Evolutionary conservation across 2,329 filamentous ascomycete genomes (phyloP), one percentile per base, ranked within the genome.

Genomic region (Aspergillus versicolor): DNA sequence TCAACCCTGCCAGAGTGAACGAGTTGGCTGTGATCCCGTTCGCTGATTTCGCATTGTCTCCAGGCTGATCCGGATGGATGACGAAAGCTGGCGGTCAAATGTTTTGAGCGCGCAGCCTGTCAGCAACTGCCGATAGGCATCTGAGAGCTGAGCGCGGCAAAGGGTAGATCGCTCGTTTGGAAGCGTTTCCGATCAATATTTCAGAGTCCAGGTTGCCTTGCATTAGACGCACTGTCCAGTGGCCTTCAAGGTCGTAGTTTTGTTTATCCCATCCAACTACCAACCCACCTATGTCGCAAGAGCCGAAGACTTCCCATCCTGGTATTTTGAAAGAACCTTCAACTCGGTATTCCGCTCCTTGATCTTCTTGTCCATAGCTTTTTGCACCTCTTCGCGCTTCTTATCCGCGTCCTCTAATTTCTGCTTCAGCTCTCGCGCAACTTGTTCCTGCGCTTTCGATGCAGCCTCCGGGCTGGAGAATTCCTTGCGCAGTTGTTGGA

Each of bases 261-360:
- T 13, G 34, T 37, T 6, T 37, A 37, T 37, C 6, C 34, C 34
- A 15, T 6, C 13, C 12, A n/a, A 37, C 34, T 8, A 37, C 7
- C 34, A 37, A 7, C 24, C 24, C 5, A 7, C 24, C 34, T 37
- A 37, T 37, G 67, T 63, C 17, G 67, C 61, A 45, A 71, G 63
- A 22, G 68, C 66, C 5, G 69, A 67, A 7, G 64, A 65, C 57
- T 73, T 75, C 37, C 71, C 72, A 57, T 74, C 70, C 55, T 75
- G 75, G 44, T 72, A 76, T 52, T 77, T 77, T 46, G 71, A 72
- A 2, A 77, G 62, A 3, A 77, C 70, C 53, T 74, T 77, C 65
- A 76, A 67, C 61, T 77, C 75, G 4, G 68, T 75, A 52, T 77
- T 72, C 34, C 74, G 66, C 56, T 77, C 74, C 56, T 75, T 75